phyloP scores from a whole-genome alignment of 2,329 filamentous ascomycete genomes.

The Xylariaceae sp. region DNA sequence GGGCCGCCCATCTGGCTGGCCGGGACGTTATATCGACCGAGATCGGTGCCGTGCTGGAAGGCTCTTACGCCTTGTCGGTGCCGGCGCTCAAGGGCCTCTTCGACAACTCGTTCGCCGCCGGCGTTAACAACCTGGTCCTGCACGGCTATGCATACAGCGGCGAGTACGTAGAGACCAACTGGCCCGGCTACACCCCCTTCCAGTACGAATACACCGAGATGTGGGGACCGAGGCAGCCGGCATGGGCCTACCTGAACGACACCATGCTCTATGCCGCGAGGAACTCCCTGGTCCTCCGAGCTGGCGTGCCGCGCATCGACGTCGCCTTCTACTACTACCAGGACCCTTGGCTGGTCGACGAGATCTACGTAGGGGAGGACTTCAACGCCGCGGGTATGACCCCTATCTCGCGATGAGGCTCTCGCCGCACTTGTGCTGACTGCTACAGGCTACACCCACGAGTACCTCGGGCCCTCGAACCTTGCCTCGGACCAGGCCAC shows the following conservation, averaged over 20 bases:
- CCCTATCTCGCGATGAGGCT: neutral
- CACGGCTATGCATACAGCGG: conserved; percentile 16
- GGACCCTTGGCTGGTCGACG: no score
- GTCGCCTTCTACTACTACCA: conserved; percentile 13
- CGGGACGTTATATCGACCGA: conserved; percentile 17
- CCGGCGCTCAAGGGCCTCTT: conserved; percentile 8
- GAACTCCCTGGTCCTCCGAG: conserved; percentile 11
- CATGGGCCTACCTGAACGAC: conserved; percentile 13
- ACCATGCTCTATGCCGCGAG: conserved; percentile 11
- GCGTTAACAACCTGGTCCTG: conserved; percentile 14
- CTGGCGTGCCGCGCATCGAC: conserved; percentile 13
- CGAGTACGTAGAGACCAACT: conserved; percentile 12
- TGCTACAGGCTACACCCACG: conserved; percentile 12
- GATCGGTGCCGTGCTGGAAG: conserved; percentile 10
- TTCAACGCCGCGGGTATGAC: no score
- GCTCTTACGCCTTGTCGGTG: conserved; percentile 13
- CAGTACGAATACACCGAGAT: conserved; percentile 15
- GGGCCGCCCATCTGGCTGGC: conserved; percentile 14
- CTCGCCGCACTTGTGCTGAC: no score
- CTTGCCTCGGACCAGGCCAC: conserved; percentile 3
- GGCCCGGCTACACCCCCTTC: conserved; percentile 17
- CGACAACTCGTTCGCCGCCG: conserved; percentile 13
- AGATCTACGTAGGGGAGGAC: no score
- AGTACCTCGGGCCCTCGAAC: conserved; percentile 15
- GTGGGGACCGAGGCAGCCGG: conserved; percentile 14